Conservation (phyloP, 208 protist species). For the Perkinsela sp. region DNA sequence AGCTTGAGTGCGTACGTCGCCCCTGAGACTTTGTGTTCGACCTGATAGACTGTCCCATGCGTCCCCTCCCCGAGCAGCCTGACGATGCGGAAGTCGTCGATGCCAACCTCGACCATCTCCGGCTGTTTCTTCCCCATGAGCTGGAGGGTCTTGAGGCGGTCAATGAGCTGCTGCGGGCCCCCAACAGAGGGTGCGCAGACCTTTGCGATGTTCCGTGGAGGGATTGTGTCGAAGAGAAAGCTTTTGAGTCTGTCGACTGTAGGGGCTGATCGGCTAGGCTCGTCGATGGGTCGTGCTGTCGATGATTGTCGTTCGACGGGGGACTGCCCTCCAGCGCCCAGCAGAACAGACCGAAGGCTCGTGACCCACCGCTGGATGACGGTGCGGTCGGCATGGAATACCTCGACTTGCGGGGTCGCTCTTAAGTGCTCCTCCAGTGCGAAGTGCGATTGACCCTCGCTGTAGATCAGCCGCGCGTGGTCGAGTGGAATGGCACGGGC, state of each 20-base stretch:
- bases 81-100: constrained; percentile 55
- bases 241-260: background rate
- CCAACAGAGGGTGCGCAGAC: background rate
- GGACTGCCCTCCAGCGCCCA: background rate
- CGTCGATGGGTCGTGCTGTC: background rate
- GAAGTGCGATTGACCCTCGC: background rate
- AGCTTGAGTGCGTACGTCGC: constrained; percentile 69
- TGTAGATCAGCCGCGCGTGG: background rate
- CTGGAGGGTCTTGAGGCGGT: background rate
- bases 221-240: background rate
- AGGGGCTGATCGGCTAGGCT: background rate
- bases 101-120: constrained; percentile 20
- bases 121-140: background rate
- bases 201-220: background rate
- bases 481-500: background rate
- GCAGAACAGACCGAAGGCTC: too few species aligned
- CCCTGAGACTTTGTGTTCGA: constrained; percentile 39
- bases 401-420: background rate
- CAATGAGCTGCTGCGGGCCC: background rate
- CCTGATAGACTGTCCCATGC: constrained; percentile 65
- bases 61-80: constrained; percentile 62
- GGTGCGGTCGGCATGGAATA: background rate
- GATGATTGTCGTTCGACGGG: background rate
- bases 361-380: background rate
- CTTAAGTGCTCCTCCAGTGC: background rate